phyloP scores from a whole-genome alignment of 2,329 filamentous ascomycete genomes.

The Neoarthrinium moseri region DNA sequence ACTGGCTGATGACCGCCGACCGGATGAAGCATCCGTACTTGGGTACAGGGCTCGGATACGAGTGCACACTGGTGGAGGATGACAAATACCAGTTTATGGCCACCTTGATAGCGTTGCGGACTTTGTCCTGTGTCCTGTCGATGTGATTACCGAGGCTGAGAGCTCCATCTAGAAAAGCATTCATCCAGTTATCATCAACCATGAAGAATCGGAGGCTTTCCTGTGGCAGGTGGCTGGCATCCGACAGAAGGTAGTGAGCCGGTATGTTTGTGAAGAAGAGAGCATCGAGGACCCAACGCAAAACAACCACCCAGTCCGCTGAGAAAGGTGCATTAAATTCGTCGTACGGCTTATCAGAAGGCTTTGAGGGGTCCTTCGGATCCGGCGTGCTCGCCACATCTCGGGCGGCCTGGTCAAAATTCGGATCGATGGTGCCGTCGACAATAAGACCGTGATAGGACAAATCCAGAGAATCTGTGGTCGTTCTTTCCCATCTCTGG shows the following conservation, averaged over 20 bases:
- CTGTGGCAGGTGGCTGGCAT: conserved; percentile 30
- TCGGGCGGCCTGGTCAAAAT: not conserved
- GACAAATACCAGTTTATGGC: conserved; percentile 33
- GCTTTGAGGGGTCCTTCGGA: too few relatives aligned
- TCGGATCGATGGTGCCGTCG: not conserved
- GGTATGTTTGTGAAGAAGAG: conserved; percentile 36
- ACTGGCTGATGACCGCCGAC: too few relatives aligned
- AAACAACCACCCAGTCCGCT: conserved; percentile 35
- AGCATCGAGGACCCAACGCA: conserved; percentile 34
- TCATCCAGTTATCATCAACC: conserved; percentile 42
- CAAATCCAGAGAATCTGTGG: not conserved
- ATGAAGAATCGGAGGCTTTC: conserved; percentile 43
- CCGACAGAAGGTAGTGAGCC: conserved; percentile 37
- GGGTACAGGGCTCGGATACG: too few relatives aligned
- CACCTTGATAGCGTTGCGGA: conserved; percentile 28
- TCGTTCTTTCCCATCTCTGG: not conserved
- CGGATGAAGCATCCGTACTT: too few relatives aligned
- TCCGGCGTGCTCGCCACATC: conserved; percentile 11
- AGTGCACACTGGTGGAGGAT: too few relatives aligned
- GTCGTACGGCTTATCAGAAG: conserved; percentile 26
- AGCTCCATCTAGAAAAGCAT: conserved; percentile 42
- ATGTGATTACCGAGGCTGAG: conserved; percentile 34
- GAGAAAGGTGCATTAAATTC: conserved; percentile 28
- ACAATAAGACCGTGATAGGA: not conserved
- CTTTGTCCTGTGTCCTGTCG: conserved; percentile 28